A percentile compares a stretch with the other conserved stretches of the same genome.
Conservation (phyloP, 2,329 filamentous ascomycete genomes). For the Trichoderma koningiopsis region DNA sequence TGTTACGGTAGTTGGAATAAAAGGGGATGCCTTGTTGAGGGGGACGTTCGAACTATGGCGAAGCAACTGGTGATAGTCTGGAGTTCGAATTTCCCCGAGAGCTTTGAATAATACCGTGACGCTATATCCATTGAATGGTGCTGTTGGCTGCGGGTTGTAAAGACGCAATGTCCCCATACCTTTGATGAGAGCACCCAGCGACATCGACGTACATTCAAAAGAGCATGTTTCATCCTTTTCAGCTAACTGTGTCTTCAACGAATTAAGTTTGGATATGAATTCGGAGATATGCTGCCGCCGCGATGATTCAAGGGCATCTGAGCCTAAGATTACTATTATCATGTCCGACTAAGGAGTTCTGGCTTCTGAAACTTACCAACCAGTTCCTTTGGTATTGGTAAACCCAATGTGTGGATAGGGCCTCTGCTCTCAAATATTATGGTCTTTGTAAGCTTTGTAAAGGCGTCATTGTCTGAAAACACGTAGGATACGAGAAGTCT, state of each 20-base stretch:
- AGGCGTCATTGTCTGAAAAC: neutral
- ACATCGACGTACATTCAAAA: conserved; percentile 1
- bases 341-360: neutral
- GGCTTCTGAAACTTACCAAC: neutral
- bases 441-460: neutral
- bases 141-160: neutral
- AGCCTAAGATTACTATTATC: neutral
- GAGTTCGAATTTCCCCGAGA: neutral
- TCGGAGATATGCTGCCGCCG: neutral
- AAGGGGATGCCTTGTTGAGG: too few species aligned
- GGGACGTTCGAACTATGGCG: neutral
- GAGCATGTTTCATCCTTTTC: neutral
- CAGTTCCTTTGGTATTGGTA: neutral
- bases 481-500: neutral
- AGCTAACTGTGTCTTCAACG: neutral
- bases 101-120: neutral
- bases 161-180: neutral
- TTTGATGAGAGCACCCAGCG: conserved; percentile 8
- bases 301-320: neutral
- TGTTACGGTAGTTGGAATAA: too few species aligned
- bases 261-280: neutral
- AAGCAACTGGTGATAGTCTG: neutral
- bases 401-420: neutral
- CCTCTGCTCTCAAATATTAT: neutral
- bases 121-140: neutral